A percentile compares a stretch with the other conserved stretches of the same genome.
These are phyloP conservation scores for Vitis rotundifolia DNA, from an alignment of 164 flowering plant genomes.

Conservation along the genomic window DNA sequence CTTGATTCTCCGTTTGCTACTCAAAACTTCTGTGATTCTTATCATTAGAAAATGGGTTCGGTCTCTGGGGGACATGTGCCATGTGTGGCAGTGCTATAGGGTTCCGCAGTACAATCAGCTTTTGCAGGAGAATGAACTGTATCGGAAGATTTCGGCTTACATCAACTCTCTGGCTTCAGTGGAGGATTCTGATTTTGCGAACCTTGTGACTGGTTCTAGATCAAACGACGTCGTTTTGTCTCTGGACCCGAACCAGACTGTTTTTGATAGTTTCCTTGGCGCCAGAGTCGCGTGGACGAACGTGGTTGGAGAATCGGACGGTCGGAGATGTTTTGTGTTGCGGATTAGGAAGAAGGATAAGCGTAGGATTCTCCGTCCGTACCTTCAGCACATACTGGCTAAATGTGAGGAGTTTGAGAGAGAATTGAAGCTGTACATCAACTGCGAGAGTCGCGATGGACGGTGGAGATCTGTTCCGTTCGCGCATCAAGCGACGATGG, in stretches of 20 bases:
- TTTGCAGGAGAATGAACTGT: constrained; percentile 64
- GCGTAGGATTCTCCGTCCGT: constrained; percentile 64
- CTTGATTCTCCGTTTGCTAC: constrained; percentile 7
- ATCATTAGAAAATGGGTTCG: constrained; percentile 27
- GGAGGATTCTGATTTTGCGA: constrained; percentile 67
- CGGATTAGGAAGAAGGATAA: constrained; percentile 54
- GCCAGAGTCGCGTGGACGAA: constrained; percentile 54
- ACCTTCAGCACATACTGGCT: constrained; percentile 79
- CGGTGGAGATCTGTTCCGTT: constrained; percentile 78
- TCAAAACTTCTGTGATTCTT: constrained; percentile 21
- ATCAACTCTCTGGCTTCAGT: constrained; percentile 54
- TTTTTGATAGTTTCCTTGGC: constrained; percentile 60
- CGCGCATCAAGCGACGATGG: constrained; percentile 72
- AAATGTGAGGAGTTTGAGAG: constrained; percentile 44
- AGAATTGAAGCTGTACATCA: constrained; percentile 49
- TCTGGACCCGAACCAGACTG: constrained; percentile 49
- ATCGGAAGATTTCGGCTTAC: constrained; percentile 46
- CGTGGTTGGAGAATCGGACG: constrained; percentile 9
- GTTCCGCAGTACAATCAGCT: constrained; percentile 58
- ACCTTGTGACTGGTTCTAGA: constrained; percentile 59
- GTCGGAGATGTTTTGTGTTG: constrained; percentile 34
- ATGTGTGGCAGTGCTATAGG: constrained; percentile 54
- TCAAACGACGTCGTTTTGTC: constrained; percentile 54
- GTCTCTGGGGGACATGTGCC: constrained; percentile 37
- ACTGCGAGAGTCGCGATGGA: constrained; percentile 24